These are phyloP conservation scores for Trypanosoma lewisi DNA, from an alignment of 208 protist genomes.

Conservation along the genomic window DNA sequence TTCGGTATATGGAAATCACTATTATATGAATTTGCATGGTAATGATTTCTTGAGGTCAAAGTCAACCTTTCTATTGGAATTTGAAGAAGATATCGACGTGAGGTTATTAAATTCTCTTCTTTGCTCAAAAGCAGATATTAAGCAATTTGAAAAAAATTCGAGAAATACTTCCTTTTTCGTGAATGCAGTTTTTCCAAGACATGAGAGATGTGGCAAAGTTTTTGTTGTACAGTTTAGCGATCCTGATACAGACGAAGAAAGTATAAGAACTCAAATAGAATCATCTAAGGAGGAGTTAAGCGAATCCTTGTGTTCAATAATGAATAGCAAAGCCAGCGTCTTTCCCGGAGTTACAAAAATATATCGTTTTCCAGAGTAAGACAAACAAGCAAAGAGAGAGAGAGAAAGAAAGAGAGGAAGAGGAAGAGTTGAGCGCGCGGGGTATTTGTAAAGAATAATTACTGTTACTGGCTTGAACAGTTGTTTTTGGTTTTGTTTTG, in stretches of 20 bases:
- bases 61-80: slow-evolving; percentile 19
- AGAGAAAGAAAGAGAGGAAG: too few species aligned
- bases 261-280: background rate
- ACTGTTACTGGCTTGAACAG: background rate
- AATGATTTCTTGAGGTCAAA: slow-evolving; percentile 19
- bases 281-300: slow-evolving; percentile 1
- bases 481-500: background rate
- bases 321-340: background rate
- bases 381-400: too few species aligned
- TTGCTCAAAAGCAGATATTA: background rate
- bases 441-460: too few species aligned
- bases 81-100: slow-evolving; percentile 18
- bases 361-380: slow-evolving; percentile 1
- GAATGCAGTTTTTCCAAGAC: background rate
- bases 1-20: slow-evolving; percentile 44
- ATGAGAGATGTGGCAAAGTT: background rate
- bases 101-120: slow-evolving; percentile 1
- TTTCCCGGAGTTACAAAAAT: slow-evolving; percentile 8
- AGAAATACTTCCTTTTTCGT: background rate
- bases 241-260: slow-evolving; percentile 2
- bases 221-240: slow-evolving; percentile 4
- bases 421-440: too few species aligned
- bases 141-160: background rate
- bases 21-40: slow-evolving; percentile 27
- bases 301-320: background rate